Base-by-base conservation (phyloP, 2,329 filamentous ascomycete species). In the Zasmidium cellare region DNA sequence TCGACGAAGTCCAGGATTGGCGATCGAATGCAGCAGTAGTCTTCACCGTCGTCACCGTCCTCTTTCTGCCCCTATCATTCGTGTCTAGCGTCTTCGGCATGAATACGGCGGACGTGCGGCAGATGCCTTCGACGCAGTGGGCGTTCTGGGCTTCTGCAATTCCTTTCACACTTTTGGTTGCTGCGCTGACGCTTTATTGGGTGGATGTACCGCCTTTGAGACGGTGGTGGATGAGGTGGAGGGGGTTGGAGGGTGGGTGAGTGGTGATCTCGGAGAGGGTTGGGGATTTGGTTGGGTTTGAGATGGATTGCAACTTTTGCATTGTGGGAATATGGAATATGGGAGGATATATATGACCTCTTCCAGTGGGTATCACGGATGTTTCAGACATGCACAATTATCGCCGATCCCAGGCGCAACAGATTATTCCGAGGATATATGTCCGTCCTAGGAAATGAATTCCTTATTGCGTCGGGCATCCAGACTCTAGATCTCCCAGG, bases 381-480 rank as follows among this genome's bases (percentile, higher is more conserved):
- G 51, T n/a, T 58, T 63, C 56, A 64, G 44, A 41, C 35, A 41
- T 9, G 35, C 35, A 41, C 35, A 3, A 41, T 41, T 3, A 9
- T 41, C n/a, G n/a, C 16, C 11, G 35, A 41, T 5, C 25, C 7
- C 16, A 9, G 11, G 35, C n/a, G 16, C 35, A n/a, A 41, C 23
- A 57, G 53, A 24, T 58, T 50, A 51, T 56, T 23, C 22, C 54
- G 14, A 35, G 14, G 16, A 51, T 12, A 28, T 28, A 51, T 23
- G 45, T 41, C 51, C 31, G n/a, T 14, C 51, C 45, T 28, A 11
- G 11, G 25, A 38, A 16, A 25, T 55, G 31, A 38, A 18, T 41
- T 45, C 22, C 54, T 65, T 62, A 87, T 76, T 88, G 85, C 66
- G 84, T 84, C 11, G 83, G 82, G 74, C 86, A 89, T 41, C 85